These are phyloP conservation scores for Diplodia mutila DNA, from an alignment of 2,329 filamentous ascomycete genomes.

Conservation along the genomic window DNA sequence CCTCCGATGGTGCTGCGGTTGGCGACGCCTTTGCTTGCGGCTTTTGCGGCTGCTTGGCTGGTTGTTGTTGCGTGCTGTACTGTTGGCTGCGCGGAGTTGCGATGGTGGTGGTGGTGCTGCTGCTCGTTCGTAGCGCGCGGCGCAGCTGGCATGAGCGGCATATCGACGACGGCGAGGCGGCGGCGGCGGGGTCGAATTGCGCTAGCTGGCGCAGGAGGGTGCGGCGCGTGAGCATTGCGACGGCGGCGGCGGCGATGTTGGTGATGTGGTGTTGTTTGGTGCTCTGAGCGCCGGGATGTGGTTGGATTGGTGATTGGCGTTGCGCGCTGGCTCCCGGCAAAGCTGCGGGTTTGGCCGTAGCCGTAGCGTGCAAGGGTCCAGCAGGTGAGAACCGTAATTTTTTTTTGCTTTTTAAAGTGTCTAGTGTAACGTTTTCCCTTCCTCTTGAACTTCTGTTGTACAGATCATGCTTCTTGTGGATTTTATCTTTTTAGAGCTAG, in stretches of 20 bases:
- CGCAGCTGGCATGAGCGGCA: slow-evolving; percentile 19
- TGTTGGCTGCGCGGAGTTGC: not conserved
- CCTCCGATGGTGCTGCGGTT: not conserved
- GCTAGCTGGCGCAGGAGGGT: not conserved
- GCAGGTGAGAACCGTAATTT: not conserved
- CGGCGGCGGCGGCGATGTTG: not conserved
- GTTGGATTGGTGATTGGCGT: not conserved
- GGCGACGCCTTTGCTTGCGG: not conserved
- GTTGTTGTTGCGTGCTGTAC: not conserved
- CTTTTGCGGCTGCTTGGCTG: not conserved
- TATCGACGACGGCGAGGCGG: not conserved
- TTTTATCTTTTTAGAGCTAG: no score
- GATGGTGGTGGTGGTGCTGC: not conserved
- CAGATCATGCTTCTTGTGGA: no score
- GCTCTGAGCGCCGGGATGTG: not conserved
- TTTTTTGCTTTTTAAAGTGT: not conserved
- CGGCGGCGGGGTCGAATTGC: not conserved
- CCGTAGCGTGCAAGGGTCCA: not conserved
- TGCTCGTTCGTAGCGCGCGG: not conserved
- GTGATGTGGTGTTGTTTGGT: not conserved
- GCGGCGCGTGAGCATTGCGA: slow-evolving; percentile 17
- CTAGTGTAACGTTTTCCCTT: no score
- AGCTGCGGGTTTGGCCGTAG: not conserved
- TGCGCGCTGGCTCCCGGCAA: not conserved
- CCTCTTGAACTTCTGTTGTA: no score